A percentile compares a stretch with the other conserved stretches of the same genome.
Evolutionary conservation across 2,329 filamentous ascomycete species (phyloP).

Genomic region (Teratosphaeria nubilosa): DNA sequence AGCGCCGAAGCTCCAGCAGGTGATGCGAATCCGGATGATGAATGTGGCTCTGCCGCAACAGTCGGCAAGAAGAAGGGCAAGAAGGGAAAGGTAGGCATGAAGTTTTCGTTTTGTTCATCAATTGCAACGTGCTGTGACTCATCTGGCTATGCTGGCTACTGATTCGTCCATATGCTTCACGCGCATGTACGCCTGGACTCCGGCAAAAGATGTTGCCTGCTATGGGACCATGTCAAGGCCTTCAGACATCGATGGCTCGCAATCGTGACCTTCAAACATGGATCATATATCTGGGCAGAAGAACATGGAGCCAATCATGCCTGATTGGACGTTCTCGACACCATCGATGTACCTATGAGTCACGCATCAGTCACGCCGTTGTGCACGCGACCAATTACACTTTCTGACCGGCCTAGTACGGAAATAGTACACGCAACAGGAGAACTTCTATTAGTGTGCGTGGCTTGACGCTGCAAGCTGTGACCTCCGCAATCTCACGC

Average conservation of each 20-base stretch:
- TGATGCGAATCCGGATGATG: slow-evolving; percentile 19
- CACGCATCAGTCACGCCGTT: not conserved
- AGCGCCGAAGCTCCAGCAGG: slow-evolving; percentile 12
- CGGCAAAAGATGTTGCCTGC: not conserved
- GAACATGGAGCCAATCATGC: not conserved
- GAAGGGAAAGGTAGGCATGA: slow-evolving; percentile 24
- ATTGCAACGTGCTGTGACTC: not conserved
- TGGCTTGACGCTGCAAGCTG: slow-evolving; percentile 14
- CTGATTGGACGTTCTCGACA: not conserved
- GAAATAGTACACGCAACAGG: not conserved
- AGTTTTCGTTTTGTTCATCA: slow-evolving; percentile 3
- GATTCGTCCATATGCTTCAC: not conserved
- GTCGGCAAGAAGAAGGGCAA: slow-evolving; percentile 25
- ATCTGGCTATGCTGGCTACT: not conserved
- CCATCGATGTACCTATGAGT: not conserved
- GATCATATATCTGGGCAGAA: not conserved
- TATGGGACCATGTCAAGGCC: not conserved
- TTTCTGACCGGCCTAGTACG: not conserved
- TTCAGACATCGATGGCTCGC: not conserved
- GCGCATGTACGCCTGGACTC: not conserved
- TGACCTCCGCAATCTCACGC: slow-evolving; percentile 24
- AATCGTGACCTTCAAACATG: too few species aligned
- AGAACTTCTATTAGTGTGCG: slow-evolving; percentile 8
- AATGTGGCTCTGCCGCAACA: slow-evolving; percentile 29
- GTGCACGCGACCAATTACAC: not conserved